phyloP scores from a whole-genome alignment of 129 eudicot genomes.

The Chrysanthemum makinoi region DNA sequence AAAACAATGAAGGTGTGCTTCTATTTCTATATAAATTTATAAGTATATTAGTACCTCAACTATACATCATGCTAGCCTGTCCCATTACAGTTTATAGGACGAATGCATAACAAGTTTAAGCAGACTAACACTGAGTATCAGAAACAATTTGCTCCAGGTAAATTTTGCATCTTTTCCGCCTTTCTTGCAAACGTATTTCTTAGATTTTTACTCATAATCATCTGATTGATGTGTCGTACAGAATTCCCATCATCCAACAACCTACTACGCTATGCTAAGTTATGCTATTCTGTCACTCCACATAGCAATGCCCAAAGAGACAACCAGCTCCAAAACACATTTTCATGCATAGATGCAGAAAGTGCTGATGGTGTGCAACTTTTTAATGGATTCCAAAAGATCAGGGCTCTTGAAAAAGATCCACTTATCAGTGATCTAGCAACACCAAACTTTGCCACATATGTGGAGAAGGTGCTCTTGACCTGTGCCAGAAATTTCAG shows the following conservation, averaged over 20 bases:
- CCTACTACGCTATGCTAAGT: not conserved
- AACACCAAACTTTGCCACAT: slow-evolving; percentile 58
- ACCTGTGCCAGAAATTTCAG: not conserved
- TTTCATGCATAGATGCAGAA: no score
- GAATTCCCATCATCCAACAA: not conserved
- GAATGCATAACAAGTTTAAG: not conserved
- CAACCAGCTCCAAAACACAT: no score
- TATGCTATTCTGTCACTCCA: no score
- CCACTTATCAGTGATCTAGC: slow-evolving; percentile 37
- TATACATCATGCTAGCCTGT: not conserved
- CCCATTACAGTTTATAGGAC: not conserved
- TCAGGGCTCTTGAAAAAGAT: slow-evolving; percentile 45
- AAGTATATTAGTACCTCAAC: not conserved
- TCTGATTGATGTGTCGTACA: not conserved
- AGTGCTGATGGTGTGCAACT: not conserved
- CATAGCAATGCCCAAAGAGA: no score
- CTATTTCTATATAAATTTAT: not conserved
- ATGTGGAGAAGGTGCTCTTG: slow-evolving; percentile 40
- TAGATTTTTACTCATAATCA: not conserved
- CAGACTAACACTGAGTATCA: not conserved
- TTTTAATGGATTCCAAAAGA: slow-evolving; percentile 55
- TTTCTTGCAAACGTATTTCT: not conserved
- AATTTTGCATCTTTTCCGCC: not conserved
- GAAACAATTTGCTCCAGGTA: not conserved
- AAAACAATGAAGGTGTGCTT: slow-evolving; percentile 9